Evolutionary conservation across 2,329 filamentous ascomycete species (phyloP).

Genomic region (Aulographum hederae): DNA sequence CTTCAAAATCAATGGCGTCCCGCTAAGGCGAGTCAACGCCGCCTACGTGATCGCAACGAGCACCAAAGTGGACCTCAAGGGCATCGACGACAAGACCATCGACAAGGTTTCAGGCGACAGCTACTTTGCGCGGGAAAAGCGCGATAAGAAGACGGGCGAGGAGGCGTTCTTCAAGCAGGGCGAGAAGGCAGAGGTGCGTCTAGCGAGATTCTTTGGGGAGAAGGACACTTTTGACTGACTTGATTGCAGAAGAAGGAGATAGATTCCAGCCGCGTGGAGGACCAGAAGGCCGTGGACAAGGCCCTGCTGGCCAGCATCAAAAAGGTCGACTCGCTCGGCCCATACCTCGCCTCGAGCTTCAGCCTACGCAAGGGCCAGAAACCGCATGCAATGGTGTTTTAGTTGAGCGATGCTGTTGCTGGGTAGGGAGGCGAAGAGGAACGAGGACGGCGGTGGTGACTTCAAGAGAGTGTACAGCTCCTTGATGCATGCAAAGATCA

Average conservation of each 20-base stretch:
- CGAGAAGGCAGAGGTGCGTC: constrained; percentile 85
- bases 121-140: constrained; percentile 97
- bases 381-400: constrained; percentile 99
- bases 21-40: constrained; percentile 81
- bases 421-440: no score
- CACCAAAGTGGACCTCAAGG: constrained; percentile 65
- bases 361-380: constrained; percentile 98
- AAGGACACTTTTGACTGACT: not conserved
- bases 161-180: constrained; percentile 99
- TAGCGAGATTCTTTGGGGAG: constrained; percentile 1
- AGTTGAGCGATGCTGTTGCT: no score
- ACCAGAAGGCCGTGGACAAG: constrained; percentile 99
- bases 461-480: no score
- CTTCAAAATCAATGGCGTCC: constrained; percentile 99
- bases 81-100: constrained; percentile 52
- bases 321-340: constrained; percentile 87
- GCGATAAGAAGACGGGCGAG: constrained; percentile 86
- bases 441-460: no score
- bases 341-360: constrained; percentile 92
- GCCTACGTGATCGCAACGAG: constrained; percentile 88
- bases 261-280: constrained; percentile 74
- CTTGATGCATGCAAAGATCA: no score
- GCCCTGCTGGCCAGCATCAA: constrained; percentile 87
- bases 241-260: constrained; percentile 80
- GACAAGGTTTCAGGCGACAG: constrained; percentile 67